Percentiles rank a stretch among this genome's conserved stretches.
These are phyloP conservation scores for Cochlearia excelsa DNA, from an alignment of 345 rosid species.

Conservation along the genomic window DNA sequence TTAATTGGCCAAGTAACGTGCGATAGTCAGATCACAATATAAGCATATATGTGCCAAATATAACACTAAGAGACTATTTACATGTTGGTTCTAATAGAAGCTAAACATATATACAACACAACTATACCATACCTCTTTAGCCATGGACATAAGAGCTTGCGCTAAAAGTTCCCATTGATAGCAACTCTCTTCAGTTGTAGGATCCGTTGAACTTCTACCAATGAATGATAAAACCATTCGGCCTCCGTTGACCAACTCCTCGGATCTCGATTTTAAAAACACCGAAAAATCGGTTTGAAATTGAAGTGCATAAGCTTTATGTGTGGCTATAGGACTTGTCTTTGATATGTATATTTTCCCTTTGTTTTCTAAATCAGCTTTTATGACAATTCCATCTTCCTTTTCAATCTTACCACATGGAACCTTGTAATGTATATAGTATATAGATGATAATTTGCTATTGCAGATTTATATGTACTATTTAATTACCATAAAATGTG, in stretches of 20 bases:
- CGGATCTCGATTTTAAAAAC: slow-evolving; percentile 55
- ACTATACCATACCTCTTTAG: slow-evolving; percentile 43
- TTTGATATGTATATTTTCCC: slow-evolving; percentile 66
- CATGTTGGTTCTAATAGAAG: slow-evolving; percentile 22
- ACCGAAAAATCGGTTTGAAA: slow-evolving; percentile 53
- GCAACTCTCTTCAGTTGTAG: slow-evolving; percentile 55
- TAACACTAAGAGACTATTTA: background rate
- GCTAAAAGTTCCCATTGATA: slow-evolving; percentile 67
- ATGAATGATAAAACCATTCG: slow-evolving; percentile 66
- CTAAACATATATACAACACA: slow-evolving; percentile 12
- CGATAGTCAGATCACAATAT: slow-evolving; percentile 13
- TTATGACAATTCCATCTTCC: slow-evolving; percentile 4
- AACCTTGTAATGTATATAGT: slow-evolving; percentile 38
- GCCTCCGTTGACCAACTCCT: slow-evolving; percentile 61
- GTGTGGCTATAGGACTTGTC: slow-evolving; percentile 52
- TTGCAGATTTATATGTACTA: background rate
- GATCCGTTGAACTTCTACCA: slow-evolving; percentile 55
- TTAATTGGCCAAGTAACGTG: too few species aligned
- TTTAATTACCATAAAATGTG: background rate
- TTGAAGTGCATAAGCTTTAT: slow-evolving; percentile 57
- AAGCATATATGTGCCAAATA: slow-evolving; percentile 13
- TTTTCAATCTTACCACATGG: slow-evolving; percentile 44
- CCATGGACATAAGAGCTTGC: slow-evolving; percentile 60
- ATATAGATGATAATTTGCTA: slow-evolving; percentile 10
- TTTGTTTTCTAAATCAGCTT: slow-evolving; percentile 40